Evolutionary conservation across 148 eudicot genomes (phyloP).

Genomic region (Spergularia bocconei): DNA sequence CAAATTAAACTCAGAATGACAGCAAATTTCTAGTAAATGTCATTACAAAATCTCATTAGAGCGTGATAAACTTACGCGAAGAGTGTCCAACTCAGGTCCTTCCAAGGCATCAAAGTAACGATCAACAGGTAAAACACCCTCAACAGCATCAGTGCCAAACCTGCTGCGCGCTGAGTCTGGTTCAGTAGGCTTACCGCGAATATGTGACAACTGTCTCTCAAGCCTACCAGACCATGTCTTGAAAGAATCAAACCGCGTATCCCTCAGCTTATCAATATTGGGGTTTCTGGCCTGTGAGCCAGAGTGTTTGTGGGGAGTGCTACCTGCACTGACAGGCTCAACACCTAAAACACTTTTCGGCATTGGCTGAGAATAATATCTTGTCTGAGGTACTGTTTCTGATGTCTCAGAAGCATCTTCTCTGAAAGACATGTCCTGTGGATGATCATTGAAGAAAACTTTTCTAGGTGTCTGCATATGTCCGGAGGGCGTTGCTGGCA

Average conservation of each 20-base stretch:
- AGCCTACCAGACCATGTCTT: slow-evolving; percentile 90
- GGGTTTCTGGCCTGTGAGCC: slow-evolving; percentile 32
- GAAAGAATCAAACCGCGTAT: slow-evolving; percentile 66
- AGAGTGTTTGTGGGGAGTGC: slow-evolving; percentile 23
- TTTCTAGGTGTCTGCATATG: slow-evolving; percentile 32
- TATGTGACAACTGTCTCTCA: slow-evolving; percentile 59
- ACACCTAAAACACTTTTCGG: slow-evolving; percentile 28
- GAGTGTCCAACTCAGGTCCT: slow-evolving; percentile 85
- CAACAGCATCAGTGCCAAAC: slow-evolving; percentile 24
- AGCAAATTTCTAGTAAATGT: neutral
- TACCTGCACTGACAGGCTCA: slow-evolving; percentile 28
- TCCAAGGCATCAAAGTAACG: slow-evolving; percentile 85
- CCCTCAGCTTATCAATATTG: slow-evolving; percentile 35
- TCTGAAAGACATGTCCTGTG: slow-evolving; percentile 10
- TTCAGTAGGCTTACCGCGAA: slow-evolving; percentile 52
- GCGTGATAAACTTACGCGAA: slow-evolving; percentile 43
- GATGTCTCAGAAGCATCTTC: slow-evolving; percentile 21
- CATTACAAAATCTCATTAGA: neutral
- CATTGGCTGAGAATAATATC: slow-evolving; percentile 64
- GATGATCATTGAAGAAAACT: slow-evolving; percentile 43
- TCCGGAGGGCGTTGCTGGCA: slow-evolving; percentile 66
- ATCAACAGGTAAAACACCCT: slow-evolving; percentile 56
- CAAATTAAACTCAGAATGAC: neutral
- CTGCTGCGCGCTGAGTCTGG: slow-evolving; percentile 31
- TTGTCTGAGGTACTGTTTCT: slow-evolving; percentile 16